Evolutionary conservation across 306 rosid genomes (phyloP), one percentile per base, ranked within the genome.

Genomic region (Quercus parvula): DNA sequence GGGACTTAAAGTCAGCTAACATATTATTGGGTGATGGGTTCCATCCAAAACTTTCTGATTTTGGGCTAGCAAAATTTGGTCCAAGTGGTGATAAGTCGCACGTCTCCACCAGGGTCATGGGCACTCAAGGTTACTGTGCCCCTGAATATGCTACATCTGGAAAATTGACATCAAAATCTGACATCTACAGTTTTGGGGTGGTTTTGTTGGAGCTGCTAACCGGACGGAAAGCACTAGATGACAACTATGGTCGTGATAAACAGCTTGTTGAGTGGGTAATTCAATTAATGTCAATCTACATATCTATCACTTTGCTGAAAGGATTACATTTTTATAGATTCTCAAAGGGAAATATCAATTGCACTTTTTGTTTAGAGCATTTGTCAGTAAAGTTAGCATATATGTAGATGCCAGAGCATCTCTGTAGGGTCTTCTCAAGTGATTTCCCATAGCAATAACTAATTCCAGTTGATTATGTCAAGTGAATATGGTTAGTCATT

Each of bases 21-120:
- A 90, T 91, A 72, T 71, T 93, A 55, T 27, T 93, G 51, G 91
- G 74, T 9, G 87, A 89, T 24, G 82, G 52, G 15, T 93, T 89
- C 56, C 51, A 24, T 75, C 86, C 97, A 28, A 91, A 88, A 76
- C 93, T 93, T 24, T 88, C 94, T 8, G 94, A 93, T 85, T 93
- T 93, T 30, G 94, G 98, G 69, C 88, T 93, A 59, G 97, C 97
- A 12, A 88, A 87, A 74, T 89, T 87, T 51, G 91, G 93, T 70
- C 94, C 97, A 9, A 87, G 85, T 0, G 94, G 91, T 59, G 94
- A 87, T 6, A 81, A 81, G n/a, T 85, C 92, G 0, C 91, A 82
- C 59, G 93, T 92, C 66, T 83, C 90, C 75, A 88, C 96, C 8
- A 89, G 94, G 78, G 97, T 91, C 49, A 86, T 91, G 94, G 97